Percentiles rank a stretch among this genome's conserved stretches.
These are phyloP conservation scores for Pseudozyma pruni DNA, from an alignment of 1,284 basidiomycete genomes.

Conservation along the genomic window DNA sequence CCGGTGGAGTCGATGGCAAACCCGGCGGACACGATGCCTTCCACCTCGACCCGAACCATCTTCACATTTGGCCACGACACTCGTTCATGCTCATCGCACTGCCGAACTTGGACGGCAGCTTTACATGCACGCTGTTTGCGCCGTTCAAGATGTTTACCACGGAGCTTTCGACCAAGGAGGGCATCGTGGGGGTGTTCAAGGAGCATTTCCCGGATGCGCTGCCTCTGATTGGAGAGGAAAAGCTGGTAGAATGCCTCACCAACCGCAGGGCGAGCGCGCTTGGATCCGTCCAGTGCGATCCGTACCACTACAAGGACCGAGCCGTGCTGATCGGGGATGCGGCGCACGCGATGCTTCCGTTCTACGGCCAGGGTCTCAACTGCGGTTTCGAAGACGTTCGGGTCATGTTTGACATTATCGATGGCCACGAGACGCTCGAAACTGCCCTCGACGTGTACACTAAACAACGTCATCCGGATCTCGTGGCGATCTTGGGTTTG, in stretches of 20 bases:
- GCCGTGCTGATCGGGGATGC: constrained; percentile 91
- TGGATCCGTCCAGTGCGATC: constrained; percentile 88
- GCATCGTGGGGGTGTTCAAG: constrained; percentile 81
- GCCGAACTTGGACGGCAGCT: constrained; percentile 74
- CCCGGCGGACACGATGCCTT: constrained; percentile 70
- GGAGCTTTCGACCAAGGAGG: constrained; percentile 61
- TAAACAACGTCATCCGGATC: constrained; percentile 81
- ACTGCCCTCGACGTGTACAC: constrained; percentile 81
- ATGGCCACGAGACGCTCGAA: constrained; percentile 71
- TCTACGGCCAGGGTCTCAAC: constrained; percentile 96
- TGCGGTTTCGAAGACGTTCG: constrained; percentile 97
- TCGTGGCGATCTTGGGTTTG: constrained; percentile 87
- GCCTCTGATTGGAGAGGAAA: constrained; percentile 81
- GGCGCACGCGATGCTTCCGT: constrained; percentile 96
- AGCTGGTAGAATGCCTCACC: constrained; percentile 79
- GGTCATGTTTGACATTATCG: constrained; percentile 81
- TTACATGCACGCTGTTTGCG: constrained; percentile 84
- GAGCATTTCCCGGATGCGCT: constrained; percentile 88
- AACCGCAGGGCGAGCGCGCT: constrained; percentile 86
- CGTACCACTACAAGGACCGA: constrained; percentile 89
- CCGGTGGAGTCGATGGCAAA: constrained; percentile 22
- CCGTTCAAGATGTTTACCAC: constrained; percentile 80
- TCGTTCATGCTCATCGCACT: constrained; percentile 99
- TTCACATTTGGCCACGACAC: constrained; percentile 98
- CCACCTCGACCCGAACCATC: constrained; percentile 89